Evolutionary conservation across 495 filamentous ascomycete species (phyloP).

Genomic region (Lasiosphaeriaceae sp.): DNA sequence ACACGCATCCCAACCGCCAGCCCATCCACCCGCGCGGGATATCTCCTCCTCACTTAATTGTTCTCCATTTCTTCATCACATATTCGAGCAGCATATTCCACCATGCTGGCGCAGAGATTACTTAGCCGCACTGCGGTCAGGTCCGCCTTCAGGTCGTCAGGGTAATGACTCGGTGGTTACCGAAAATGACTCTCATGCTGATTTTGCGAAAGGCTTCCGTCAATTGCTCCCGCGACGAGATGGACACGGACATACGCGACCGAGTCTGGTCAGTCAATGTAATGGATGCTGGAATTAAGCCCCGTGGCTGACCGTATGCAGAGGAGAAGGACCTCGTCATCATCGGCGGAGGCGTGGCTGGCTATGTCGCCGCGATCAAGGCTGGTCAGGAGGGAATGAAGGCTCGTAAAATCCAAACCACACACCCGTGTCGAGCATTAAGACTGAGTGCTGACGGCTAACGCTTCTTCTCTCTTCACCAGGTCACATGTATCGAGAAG

Average conservation of each 20-base stretch:
- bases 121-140: constrained; percentile 63
- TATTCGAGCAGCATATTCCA: constrained; percentile 5
- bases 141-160: constrained; percentile 56
- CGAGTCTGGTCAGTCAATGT: constrained; percentile 63
- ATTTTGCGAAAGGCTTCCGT: constrained; percentile 45
- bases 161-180: constrained; percentile 37
- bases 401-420: constrained; percentile 46
- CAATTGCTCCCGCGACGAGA: constrained; percentile 57
- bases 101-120: constrained; percentile 69
- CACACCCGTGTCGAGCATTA: neutral
- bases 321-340: constrained; percentile 90
- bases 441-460: neutral
- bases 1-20: neutral
- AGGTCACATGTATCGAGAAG: constrained; percentile 99
- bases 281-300: neutral
- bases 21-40: no score
- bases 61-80: constrained; percentile 13
- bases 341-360: constrained; percentile 95
- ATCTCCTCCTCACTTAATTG: neutral
- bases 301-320: constrained; percentile 37
- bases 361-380: constrained; percentile 99
- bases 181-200: constrained; percentile 27
- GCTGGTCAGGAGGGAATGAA: constrained; percentile 97
- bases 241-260: constrained; percentile 72
- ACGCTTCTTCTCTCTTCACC: neutral